Conservation (phyloP, 345 rosid species). For the Leavenworthia alabamica region DNA sequence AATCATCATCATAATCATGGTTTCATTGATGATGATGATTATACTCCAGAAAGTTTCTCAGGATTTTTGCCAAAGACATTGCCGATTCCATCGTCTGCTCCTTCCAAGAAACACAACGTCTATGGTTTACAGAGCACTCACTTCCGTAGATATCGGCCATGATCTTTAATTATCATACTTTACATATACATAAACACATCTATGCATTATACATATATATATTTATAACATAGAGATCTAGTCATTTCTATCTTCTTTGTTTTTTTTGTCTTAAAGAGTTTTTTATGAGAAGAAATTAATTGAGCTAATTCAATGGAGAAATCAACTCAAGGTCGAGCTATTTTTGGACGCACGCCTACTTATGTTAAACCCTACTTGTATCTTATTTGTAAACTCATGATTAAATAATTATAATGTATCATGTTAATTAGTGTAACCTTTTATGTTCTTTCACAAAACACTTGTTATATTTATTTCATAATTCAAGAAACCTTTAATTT, state of each 20-base stretch:
- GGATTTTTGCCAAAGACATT: slow-evolving; percentile 53
- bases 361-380: slow-evolving; percentile 11
- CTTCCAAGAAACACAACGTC: slow-evolving; percentile 59
- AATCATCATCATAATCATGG: slow-evolving; percentile 4
- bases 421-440: slow-evolving; percentile 5
- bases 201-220: slow-evolving; percentile 5
- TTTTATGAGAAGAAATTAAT: slow-evolving; percentile 10
- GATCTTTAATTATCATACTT: slow-evolving; percentile 26
- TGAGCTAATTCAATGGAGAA: slow-evolving; percentile 9
- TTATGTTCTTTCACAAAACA: background rate
- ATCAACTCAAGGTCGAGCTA: slow-evolving; percentile 19
- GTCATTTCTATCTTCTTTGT: background rate
- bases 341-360: slow-evolving; percentile 28
- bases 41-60: slow-evolving; percentile 30
- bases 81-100: slow-evolving; percentile 63
- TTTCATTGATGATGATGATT: slow-evolving; percentile 17
- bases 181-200: background rate
- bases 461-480: background rate
- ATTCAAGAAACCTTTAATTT: background rate
- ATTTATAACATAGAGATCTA: slow-evolving; percentile 10
- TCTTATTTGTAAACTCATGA: slow-evolving; percentile 8
- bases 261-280: background rate
- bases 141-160: slow-evolving; percentile 30
- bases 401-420: slow-evolving; percentile 13
- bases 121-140: slow-evolving; percentile 38